Base-by-base conservation (phyloP, 352 stramenopile species). In the Sclerospora graminicola region DNA sequence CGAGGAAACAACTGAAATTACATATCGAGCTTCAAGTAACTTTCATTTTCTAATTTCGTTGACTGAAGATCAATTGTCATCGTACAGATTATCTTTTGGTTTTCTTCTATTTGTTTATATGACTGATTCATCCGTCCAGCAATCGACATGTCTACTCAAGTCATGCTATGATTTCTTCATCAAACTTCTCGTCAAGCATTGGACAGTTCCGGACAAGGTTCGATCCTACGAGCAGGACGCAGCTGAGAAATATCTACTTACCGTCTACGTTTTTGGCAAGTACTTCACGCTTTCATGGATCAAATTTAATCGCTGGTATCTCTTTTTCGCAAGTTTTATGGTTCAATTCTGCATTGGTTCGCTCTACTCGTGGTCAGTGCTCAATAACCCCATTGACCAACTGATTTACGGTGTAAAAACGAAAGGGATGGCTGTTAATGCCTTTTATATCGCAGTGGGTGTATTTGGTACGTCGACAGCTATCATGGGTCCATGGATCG, bases 291-390 rank as follows among this genome's bases (percentile, higher is more conserved):
- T 66, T 8, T 42, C 49, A 11, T 60, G 41, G 38, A 33, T 84
- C 45, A 57, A 59, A 29, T 84, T 84, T 49, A 76, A 60, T 31
- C 65, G 67, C 38, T 84, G 69, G 71, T 72, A 74, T 35, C 55
- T 84, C 42, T 84, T 84, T 48, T 70, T 49, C 43, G 69, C 71
- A 1, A 55, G 57, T 8, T 85, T 85, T 51, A 35, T 80, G 29
- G 58, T 80, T 40, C 69, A 84, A 47, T 84, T 84, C 48, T 85
- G 72, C 60, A 74, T 81, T 45, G 75, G 75, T 11, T 82, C 62
- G 42, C 60, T 84, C 38, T 88, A 88, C 58, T 67, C 73, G 21
- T 88, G 73, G 73, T 84, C 69, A 13, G 69, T 84, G 35, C 77
- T 85, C 44, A 88, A 88, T 55, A 69, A 66, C 36, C 70, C 71